Evolutionary conservation across 2,329 filamentous ascomycete genomes (phyloP).

Genomic region (Venturia pyrina): DNA sequence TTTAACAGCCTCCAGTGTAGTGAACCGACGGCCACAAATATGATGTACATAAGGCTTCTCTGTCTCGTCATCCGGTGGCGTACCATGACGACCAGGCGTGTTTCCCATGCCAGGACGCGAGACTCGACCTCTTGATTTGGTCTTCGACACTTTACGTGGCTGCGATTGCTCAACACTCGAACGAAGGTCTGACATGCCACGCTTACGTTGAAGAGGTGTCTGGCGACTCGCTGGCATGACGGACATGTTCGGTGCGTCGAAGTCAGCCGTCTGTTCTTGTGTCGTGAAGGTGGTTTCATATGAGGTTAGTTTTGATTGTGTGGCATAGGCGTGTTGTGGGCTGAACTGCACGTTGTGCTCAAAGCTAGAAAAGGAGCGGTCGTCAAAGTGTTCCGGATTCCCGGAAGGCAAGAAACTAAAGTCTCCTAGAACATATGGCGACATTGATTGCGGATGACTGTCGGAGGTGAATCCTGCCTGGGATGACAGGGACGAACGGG

Average conservation of each 20-base stretch:
- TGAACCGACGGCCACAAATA: slow-evolving; percentile 1
- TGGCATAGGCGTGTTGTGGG: not conserved
- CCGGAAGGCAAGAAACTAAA: not conserved
- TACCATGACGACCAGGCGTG: not conserved
- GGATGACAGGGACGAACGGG: not conserved
- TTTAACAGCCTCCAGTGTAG: not conserved
- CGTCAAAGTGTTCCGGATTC: not conserved
- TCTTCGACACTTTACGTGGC: not conserved
- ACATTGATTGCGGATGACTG: not conserved
- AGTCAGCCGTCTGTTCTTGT: not conserved
- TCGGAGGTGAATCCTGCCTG: not conserved
- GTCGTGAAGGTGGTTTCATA: not conserved
- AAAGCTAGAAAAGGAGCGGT: not conserved
- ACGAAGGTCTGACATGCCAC: not conserved
- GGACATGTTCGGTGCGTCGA: not conserved
- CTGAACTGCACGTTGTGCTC: not conserved
- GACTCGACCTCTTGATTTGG: not conserved
- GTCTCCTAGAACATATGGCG: not conserved
- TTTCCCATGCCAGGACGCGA: not conserved
- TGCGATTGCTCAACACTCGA: not conserved
- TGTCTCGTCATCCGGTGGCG: not conserved
- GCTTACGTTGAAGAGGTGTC: not conserved
- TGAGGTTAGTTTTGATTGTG: not conserved
- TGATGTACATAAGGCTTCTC: slow-evolving; percentile 1
- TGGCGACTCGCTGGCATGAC: not conserved